Evolutionary conservation across 371 early-diverging fungal species (phyloP).

Genomic region (Zopfochytrium polystomum): DNA sequence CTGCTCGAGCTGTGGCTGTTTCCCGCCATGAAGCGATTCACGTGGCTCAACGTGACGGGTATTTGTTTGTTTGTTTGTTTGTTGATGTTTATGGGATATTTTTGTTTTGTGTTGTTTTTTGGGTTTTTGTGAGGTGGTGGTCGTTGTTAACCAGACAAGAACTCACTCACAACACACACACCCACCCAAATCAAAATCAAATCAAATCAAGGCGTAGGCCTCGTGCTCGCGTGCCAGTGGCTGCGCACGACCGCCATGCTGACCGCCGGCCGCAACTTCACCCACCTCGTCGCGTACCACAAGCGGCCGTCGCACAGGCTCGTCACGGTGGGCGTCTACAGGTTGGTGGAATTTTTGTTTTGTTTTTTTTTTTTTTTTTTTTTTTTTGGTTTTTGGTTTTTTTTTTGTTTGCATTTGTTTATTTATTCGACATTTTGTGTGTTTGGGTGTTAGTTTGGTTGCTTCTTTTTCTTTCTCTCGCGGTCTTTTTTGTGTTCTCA

Average conservation of each 20-base stretch:
- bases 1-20: conserved; percentile 64
- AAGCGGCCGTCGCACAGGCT: conserved; percentile 67
- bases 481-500: no score
- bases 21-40: conserved; percentile 56
- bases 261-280: conserved; percentile 75
- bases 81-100: not conserved
- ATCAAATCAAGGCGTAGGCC: conserved; percentile 42
- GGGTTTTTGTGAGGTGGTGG: no score
- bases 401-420: not conserved
- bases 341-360: conserved; percentile 51
- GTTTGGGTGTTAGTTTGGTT: no score
- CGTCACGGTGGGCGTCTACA: conserved; percentile 75
- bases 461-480: no score
- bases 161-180: no score
- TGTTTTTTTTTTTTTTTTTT: no score
- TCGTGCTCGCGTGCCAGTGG: conserved; percentile 60
- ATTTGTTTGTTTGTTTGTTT: not conserved
- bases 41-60: conserved; percentile 57
- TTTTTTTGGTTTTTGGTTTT: no score
- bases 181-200: no score
- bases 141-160: no score
- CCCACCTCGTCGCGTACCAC: conserved; percentile 66
- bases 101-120: no score
- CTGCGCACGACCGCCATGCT: conserved; percentile 75
- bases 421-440: not conserved